Percentiles rank a stretch among this genome's conserved stretches.
These are phyloP conservation scores for Leccinellum rugosiceps DNA, from an alignment of 768 basidiomycete species.

Conservation along the genomic window DNA sequence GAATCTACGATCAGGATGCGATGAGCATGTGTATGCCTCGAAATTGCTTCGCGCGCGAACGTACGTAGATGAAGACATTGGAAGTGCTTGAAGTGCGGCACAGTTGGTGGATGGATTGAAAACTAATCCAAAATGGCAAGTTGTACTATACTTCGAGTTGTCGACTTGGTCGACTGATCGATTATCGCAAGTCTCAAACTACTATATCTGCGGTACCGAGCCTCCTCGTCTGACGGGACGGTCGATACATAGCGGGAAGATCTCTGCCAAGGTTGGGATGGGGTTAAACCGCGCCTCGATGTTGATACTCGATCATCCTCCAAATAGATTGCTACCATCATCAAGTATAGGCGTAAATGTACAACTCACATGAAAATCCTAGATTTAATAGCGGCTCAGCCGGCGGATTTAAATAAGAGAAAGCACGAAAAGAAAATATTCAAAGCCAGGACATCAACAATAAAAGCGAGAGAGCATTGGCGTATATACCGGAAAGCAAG, in stretches of 20 bases:
- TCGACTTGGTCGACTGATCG: neutral
- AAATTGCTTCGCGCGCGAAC: conserved; percentile 3
- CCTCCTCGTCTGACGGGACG: neutral
- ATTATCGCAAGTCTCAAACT: neutral
- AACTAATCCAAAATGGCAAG: conserved; percentile 7
- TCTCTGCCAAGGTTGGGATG: neutral
- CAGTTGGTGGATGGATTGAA: neutral
- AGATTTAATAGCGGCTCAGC: conserved; percentile 12
- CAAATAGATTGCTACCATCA: neutral
- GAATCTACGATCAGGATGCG: conserved; percentile 40
- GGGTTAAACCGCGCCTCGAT: neutral
- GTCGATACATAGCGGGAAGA: neutral
- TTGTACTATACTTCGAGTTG: neutral
- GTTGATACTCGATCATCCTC: neutral
- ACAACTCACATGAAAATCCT: neutral
- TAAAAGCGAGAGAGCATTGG: conserved; percentile 13
- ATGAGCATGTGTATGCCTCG: neutral
- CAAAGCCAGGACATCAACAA: conserved; percentile 4
- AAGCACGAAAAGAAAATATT: neutral
- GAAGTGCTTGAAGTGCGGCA: neutral
- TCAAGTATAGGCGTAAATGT: neutral
- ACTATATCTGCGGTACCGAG: neutral
- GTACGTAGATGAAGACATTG: conserved; percentile 26
- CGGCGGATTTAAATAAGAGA: conserved; percentile 7
- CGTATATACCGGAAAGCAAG: conserved; percentile 12